A percentile compares a stretch with the other conserved stretches of the same genome.
phyloP scores from a whole-genome alignment of 2,329 filamentous ascomycete species.

The Colletotrichum chlorophyti region DNA sequence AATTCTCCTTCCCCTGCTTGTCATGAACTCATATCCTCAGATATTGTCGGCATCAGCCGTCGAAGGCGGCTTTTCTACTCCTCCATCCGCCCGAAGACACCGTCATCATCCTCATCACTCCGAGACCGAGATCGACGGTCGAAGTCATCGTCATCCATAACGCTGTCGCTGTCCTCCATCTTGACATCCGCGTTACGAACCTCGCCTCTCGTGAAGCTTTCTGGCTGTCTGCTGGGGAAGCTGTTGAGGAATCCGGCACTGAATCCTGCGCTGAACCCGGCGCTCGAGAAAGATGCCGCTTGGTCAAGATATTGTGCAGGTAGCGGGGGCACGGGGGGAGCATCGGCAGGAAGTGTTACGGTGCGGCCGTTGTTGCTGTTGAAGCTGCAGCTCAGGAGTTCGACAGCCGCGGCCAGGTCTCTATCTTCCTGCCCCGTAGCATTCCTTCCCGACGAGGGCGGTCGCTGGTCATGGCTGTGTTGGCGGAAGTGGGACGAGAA shows the following conservation, averaged over 20 bases:
- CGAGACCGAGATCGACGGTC: slow-evolving; percentile 67
- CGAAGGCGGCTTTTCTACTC: slow-evolving; percentile 58
- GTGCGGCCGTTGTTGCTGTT: slow-evolving; percentile 74
- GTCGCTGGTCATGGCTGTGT: slow-evolving; percentile 73
- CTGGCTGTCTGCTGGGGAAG: slow-evolving; percentile 65
- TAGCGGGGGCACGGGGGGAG: slow-evolving; percentile 87
- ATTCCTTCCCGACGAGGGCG: slow-evolving; percentile 80
- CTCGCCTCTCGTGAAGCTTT: slow-evolving; percentile 70
- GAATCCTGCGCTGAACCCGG: slow-evolving; percentile 69
- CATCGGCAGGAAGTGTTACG: slow-evolving; percentile 69
- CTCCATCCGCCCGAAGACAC: slow-evolving; percentile 96
- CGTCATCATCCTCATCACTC: slow-evolving; percentile 90
- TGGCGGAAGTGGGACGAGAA: slow-evolving; percentile 70
- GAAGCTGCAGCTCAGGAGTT: slow-evolving; percentile 90
- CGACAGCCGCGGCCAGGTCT: slow-evolving; percentile 88
- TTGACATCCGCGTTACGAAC: slow-evolving; percentile 65
- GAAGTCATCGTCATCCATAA: slow-evolving; percentile 71
- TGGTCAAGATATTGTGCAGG: slow-evolving; percentile 80
- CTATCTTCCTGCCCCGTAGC: slow-evolving; percentile 81
- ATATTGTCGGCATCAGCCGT: slow-evolving; percentile 26
- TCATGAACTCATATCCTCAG: slow-evolving; percentile 29
- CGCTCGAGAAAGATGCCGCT: slow-evolving; percentile 60
- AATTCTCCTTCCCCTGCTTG: slow-evolving; percentile 32
- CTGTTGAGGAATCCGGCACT: slow-evolving; percentile 65
- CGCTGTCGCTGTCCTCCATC: slow-evolving; percentile 71